Base-by-base conservation (phyloP, 306 rosid species). In the Trichosanthes truncata region DNA sequence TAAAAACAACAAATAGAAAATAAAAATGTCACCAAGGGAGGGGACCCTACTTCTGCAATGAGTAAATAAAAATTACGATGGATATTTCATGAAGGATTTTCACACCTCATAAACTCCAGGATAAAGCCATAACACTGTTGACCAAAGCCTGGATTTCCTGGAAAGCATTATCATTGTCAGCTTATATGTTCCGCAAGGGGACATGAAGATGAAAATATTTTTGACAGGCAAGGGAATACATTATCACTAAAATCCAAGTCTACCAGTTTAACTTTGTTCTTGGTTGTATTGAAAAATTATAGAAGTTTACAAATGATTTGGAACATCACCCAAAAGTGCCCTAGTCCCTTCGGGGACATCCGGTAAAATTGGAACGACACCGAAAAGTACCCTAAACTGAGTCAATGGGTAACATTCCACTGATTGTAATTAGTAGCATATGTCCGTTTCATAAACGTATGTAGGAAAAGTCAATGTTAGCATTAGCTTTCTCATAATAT, bases 31-130 rank as follows among this genome's bases (percentile, higher is more conserved):
- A 63, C 72, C 23, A 15, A 21, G 46, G 46, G 20, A 31, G 14
- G 33, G 25, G 3, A 65, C 26, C 46, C 25, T 59, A 26, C 66
- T 35, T 65, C 45, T 63, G 25, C 71, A 63, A 31, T 33, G 71
- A 33, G 23, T 33, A 9, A 68, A 41, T 25, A 59, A 38, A 8
- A n/a, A 18, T 60, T 68, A 59, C 40, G 69, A 73, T 11, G 60
- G 49, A 55, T 40, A 60, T 41, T 33, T 48, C 74, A 77, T 13
- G 61, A 86, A 80, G 80, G 84, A 82, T 85, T 72, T 77, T 78
- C 93, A 40, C 59, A 95, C 97, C 99, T 95, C 99, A 61, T 92
- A 95, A 26, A 79, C 86, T 76, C 98, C 98, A 78, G 98, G 97
- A 89, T 95, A 95, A 81, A 95, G 97, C 98, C 96, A 92, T 80